A percentile compares a stretch with the other conserved stretches of the same genome.
These are phyloP conservation scores for Saussurea involucrata DNA, from an alignment of 129 eudicot genomes.

Conservation along the genomic window DNA sequence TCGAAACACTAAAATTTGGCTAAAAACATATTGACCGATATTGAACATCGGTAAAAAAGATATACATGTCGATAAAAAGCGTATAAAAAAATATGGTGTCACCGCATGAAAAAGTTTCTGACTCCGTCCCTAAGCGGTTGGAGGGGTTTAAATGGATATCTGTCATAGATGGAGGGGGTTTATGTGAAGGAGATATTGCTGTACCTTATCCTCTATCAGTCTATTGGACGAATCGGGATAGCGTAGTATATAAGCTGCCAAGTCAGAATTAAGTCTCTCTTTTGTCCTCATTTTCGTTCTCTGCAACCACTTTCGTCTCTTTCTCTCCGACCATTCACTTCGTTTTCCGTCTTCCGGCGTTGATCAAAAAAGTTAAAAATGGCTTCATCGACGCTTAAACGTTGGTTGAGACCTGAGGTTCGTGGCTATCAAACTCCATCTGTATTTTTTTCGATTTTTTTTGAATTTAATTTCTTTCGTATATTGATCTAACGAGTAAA, in stretches of 20 bases:
- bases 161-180: neutral
- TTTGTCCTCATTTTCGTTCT: neutral
- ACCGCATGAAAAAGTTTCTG: too few species aligned
- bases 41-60: too few species aligned
- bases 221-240: neutral
- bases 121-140: too few species aligned
- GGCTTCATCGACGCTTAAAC: slow-evolving; percentile 56
- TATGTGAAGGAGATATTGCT: neutral
- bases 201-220: neutral
- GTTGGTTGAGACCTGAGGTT: slow-evolving; percentile 93
- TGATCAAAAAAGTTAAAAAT: slow-evolving; percentile 15
- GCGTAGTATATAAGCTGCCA: slow-evolving; percentile 18
- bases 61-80: too few species aligned
- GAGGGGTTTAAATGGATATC: neutral
- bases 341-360: slow-evolving; percentile 13
- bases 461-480: neutral
- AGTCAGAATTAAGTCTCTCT: slow-evolving; percentile 2
- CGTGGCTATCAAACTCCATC: slow-evolving; percentile 5
- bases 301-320: neutral
- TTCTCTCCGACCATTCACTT: slow-evolving; percentile 5
- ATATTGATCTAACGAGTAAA: slow-evolving; percentile 7
- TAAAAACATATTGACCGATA: too few species aligned
- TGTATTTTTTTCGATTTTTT: neutral
- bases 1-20: too few species aligned
- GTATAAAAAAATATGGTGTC: too few species aligned